Conservation (phyloP, 495 filamentous ascomycete genomes). For the Penicillium malachiteum region DNA sequence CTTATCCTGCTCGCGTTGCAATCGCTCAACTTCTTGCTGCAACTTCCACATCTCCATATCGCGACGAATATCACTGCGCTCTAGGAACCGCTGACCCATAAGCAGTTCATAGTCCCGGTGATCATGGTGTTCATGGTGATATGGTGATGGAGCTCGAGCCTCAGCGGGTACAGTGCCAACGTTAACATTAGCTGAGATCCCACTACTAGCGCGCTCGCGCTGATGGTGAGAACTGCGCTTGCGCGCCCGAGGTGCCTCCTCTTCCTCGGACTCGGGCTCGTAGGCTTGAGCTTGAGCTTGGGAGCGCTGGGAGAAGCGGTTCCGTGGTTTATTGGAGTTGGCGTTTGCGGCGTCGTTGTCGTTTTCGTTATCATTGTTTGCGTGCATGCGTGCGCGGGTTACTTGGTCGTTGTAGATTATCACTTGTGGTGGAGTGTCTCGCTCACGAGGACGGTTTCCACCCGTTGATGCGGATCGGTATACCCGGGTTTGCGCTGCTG, state of each 20-base stretch:
- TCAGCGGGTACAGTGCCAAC: neutral
- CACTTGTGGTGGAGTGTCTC: conserved; percentile 15
- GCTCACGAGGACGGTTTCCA: conserved; percentile 31
- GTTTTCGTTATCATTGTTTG: neutral
- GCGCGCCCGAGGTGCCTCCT: conserved; percentile 17
- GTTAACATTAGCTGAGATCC: conserved; percentile 1
- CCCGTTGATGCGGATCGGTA: conserved; percentile 45
- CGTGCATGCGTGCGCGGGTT: conserved; percentile 5
- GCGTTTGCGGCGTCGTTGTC: conserved; percentile 8
- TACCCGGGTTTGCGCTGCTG: conserved; percentile 24
- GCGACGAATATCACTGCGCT: conserved; percentile 38
- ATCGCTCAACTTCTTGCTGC: conserved; percentile 45
- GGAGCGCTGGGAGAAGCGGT: conserved; percentile 15
- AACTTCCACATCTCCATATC: conserved; percentile 41
- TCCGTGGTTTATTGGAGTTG: conserved; percentile 17
- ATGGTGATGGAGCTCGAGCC: conserved; percentile 12
- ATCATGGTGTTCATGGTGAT: neutral
- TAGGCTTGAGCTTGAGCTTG: neutral
- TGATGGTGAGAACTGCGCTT: conserved; percentile 2
- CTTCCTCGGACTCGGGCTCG: conserved; percentile 35
- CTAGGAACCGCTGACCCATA: conserved; percentile 37
- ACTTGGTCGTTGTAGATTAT: conserved; percentile 29
- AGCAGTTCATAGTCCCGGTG: conserved; percentile 38
- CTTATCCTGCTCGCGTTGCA: conserved; percentile 40
- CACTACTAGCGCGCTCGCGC: neutral